A percentile compares a stretch with the other conserved stretches of the same genome.
Evolutionary conservation across 768 basidiomycete genomes (phyloP).

Genomic region (Candolleomyces aberdarensis): DNA sequence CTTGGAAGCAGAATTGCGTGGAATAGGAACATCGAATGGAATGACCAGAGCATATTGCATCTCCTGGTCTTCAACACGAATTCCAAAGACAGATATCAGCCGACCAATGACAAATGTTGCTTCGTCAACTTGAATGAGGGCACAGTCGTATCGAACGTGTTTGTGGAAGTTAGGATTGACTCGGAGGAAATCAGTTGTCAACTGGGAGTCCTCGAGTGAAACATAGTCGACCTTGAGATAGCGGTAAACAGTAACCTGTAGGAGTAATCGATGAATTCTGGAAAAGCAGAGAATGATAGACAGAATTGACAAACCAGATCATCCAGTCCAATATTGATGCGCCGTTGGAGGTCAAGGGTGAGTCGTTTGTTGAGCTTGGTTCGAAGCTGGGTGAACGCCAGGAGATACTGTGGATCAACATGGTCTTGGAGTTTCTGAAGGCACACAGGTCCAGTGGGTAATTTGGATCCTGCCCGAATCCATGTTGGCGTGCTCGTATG

Average conservation of each 20-base stretch:
- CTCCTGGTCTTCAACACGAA: not conserved
- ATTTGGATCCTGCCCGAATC: not conserved
- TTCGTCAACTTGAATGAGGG: not conserved
- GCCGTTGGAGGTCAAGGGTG: no score
- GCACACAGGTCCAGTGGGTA: not conserved
- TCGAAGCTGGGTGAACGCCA: not conserved
- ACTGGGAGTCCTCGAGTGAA: conserved; percentile 3
- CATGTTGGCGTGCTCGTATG: not conserved
- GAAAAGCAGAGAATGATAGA: not conserved
- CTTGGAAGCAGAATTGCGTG: not conserved
- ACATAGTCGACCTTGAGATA: not conserved
- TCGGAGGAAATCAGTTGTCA: conserved; percentile 6
- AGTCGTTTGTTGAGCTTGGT: not conserved
- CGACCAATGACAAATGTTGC: not conserved
- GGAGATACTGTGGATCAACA: not conserved
- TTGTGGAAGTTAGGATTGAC: conserved; percentile 11
- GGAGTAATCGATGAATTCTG: not conserved
- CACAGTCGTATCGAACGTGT: conserved; percentile 5
- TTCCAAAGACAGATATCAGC: not conserved
- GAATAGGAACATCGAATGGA: not conserved
- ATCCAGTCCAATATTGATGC: not conserved
- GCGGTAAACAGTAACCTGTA: not conserved
- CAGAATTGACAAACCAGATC: not conserved
- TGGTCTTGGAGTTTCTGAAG: not conserved
- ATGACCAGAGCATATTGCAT: not conserved